A percentile compares a stretch with the other conserved stretches of the same genome.
Conservation (phyloP, 176 grass and related monocot species). For the Oryza australiensis region DNA sequence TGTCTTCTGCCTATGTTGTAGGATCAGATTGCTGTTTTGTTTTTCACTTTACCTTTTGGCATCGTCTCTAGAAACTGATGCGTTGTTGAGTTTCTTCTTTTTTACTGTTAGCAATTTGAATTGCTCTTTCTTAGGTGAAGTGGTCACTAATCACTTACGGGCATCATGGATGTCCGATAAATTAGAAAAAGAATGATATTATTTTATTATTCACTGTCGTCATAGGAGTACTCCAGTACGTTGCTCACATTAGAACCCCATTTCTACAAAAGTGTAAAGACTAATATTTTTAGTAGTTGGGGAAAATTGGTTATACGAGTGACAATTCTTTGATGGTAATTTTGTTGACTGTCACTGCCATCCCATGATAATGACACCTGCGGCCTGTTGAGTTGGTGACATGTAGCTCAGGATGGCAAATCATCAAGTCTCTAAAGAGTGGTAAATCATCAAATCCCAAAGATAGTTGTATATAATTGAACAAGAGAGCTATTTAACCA, state of each 20-base stretch:
- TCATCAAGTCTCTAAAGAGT: no score
- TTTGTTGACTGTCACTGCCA: no score
- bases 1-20: slow-evolving; percentile 16
- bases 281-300: not conserved
- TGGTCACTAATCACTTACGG: not conserved
- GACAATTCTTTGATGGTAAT: not conserved
- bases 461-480: not conserved
- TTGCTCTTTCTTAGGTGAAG: slow-evolving; percentile 1
- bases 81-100: not conserved
- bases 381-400: no score
- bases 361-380: no score
- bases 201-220: not conserved
- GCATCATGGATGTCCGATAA: not conserved
- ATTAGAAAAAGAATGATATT: not conserved
- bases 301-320: not conserved
- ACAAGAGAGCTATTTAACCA: not conserved
- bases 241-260: not conserved
- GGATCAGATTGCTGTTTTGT: slow-evolving; percentile 7
- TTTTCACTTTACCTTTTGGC: not conserved
- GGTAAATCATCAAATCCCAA: no score
- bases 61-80: not conserved
- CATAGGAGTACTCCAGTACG: not conserved
- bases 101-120: slow-evolving; percentile 21
- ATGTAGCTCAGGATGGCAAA: no score
- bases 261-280: not conserved